A percentile compares a stretch with the other conserved stretches of the same genome.
Conservation (phyloP, 2,329 filamentous ascomycete genomes). For the Coleophoma cylindrospora region DNA sequence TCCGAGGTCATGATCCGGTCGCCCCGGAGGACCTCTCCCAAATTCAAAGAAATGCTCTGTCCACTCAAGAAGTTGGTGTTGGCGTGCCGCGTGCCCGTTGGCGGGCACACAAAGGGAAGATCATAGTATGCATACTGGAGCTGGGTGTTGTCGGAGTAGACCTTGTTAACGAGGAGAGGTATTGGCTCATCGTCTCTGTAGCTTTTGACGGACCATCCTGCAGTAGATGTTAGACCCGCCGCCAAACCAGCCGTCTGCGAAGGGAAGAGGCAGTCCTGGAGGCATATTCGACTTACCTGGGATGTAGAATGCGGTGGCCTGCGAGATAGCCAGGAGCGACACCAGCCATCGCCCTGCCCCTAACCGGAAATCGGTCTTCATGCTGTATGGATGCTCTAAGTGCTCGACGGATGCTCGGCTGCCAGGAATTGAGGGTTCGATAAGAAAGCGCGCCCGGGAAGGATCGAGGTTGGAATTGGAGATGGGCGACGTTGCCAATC, state of each 20-base stretch:
- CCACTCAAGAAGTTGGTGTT: conserved; percentile 69
- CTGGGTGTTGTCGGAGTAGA: conserved; percentile 84
- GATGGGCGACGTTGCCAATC: neutral
- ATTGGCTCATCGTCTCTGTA: conserved; percentile 74
- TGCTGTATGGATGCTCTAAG: conserved; percentile 6
- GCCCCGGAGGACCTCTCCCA: conserved; percentile 82
- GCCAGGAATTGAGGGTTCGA: conserved; percentile 2
- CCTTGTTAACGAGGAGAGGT: conserved; percentile 85
- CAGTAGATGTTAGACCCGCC: neutral
- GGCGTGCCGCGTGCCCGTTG: conserved; percentile 60
- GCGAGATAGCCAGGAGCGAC: conserved; percentile 40
- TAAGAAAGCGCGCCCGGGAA: neutral
- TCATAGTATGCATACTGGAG: conserved; percentile 91
- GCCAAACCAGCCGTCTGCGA: neutral
- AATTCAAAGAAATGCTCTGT: conserved; percentile 73
- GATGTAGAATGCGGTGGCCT: conserved; percentile 72
- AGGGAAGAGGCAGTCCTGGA: neutral
- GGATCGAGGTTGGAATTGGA: neutral
- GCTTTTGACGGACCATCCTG: conserved; percentile 78
- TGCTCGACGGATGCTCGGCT: neutral
- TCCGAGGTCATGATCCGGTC: conserved; percentile 83
- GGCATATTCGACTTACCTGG: conserved; percentile 54
- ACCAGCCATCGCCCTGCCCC: conserved; percentile 39
- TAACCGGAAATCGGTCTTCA: conserved; percentile 20
- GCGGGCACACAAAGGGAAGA: conserved; percentile 80